A percentile compares a stretch with the other conserved stretches of the same genome.
Conservation (phyloP, 2,329 filamentous ascomycete genomes). For the Didymella segeticola region DNA sequence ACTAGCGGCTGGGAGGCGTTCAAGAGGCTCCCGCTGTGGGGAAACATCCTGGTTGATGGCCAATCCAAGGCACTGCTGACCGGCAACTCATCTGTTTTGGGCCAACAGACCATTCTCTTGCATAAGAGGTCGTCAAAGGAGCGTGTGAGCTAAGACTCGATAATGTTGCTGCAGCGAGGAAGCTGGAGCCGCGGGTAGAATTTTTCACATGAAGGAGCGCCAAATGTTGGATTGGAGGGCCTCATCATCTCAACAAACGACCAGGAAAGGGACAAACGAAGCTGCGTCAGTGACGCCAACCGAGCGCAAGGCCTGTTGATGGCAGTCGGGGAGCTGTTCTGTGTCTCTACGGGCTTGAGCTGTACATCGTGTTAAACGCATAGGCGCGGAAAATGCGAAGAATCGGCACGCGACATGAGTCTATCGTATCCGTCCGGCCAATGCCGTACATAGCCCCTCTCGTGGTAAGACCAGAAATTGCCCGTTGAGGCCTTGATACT, state of each 20-base stretch:
- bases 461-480: background rate
- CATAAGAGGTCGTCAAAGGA: slow-evolving; percentile 19
- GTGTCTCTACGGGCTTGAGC: background rate
- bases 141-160: slow-evolving; percentile 26
- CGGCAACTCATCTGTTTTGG: slow-evolving; percentile 25
- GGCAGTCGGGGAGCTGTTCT: background rate
- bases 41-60: slow-evolving; percentile 13
- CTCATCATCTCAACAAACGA: background rate
- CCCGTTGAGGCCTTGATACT: slow-evolving; percentile 1
- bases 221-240: slow-evolving; percentile 9
- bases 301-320: background rate
- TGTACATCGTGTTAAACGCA: background rate
- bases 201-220: slow-evolving; percentile 31
- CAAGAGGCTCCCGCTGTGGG: slow-evolving; percentile 16
- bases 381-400: background rate
- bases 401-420: background rate
- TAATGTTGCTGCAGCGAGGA: slow-evolving; percentile 18
- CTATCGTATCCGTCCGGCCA: background rate
- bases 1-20: slow-evolving; percentile 7
- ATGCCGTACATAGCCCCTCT: background rate
- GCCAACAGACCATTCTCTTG: slow-evolving; percentile 21
- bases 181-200: slow-evolving; percentile 16
- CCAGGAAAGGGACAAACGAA: background rate
- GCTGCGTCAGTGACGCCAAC: background rate
- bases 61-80: slow-evolving; percentile 23